These are phyloP conservation scores for Cladosporium phlei DNA, from an alignment of 2,329 filamentous ascomycete genomes.

Conservation along the genomic window DNA sequence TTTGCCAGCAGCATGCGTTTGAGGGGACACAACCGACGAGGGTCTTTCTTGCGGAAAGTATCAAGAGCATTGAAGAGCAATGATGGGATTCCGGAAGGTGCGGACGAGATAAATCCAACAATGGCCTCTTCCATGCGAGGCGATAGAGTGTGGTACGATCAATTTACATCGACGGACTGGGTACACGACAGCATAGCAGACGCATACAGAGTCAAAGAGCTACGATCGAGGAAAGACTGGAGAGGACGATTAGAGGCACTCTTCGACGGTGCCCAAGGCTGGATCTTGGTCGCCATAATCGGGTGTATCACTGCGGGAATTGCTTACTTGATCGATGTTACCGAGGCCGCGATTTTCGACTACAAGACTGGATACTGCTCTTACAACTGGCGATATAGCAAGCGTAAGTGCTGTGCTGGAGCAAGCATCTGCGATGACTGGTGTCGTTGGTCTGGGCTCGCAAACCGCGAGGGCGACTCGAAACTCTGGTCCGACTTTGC, in stretches of 20 bases:
- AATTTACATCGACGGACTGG: slow-evolving; percentile 97
- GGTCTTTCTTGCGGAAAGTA: slow-evolving; percentile 38
- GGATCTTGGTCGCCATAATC: slow-evolving; percentile 87
- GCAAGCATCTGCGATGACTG: slow-evolving; percentile 55
- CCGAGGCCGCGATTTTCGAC: slow-evolving; percentile 81
- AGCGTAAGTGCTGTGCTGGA: slow-evolving; percentile 60
- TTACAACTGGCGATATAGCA: slow-evolving; percentile 64
- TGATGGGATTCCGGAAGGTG: slow-evolving; percentile 17
- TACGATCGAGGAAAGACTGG: slow-evolving; percentile 77
- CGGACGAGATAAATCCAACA: slow-evolving; percentile 53
- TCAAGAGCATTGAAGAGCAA: slow-evolving; percentile 22
- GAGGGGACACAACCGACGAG: slow-evolving; percentile 45
- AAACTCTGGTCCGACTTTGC: slow-evolving; percentile 67
- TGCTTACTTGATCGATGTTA: slow-evolving; percentile 84
- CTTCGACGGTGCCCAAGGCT: slow-evolving; percentile 86
- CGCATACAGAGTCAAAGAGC: slow-evolving; percentile 77
- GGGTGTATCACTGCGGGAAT: slow-evolving; percentile 78
- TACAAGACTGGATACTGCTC: slow-evolving; percentile 85
- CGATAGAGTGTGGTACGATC: slow-evolving; percentile 96
- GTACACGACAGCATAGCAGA: slow-evolving; percentile 96
- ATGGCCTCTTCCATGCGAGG: slow-evolving; percentile 66
- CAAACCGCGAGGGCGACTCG: slow-evolving; percentile 47
- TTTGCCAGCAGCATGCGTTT: slow-evolving; percentile 26
- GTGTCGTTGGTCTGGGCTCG: slow-evolving; percentile 58
- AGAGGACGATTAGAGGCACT: slow-evolving; percentile 71